A percentile compares a stretch with the other conserved stretches of the same genome.
phyloP scores from a whole-genome alignment of 192 early-diverging fungal species.

The Entophlyctis helioformis region DNA sequence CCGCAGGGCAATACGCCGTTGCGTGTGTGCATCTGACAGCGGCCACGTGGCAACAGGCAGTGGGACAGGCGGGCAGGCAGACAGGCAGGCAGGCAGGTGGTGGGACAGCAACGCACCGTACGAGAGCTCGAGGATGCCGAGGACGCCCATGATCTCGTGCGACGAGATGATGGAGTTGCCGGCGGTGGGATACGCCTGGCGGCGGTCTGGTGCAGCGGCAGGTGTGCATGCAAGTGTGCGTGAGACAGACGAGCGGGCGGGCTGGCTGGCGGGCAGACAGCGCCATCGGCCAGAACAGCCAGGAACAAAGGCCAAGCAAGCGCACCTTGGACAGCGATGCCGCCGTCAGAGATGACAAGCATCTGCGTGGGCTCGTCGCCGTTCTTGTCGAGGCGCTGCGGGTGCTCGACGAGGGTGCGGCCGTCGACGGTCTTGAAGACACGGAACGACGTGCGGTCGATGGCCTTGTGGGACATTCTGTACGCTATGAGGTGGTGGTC shows the following conservation, averaged over 20 bases:
- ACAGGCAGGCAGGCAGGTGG: too few relatives aligned
- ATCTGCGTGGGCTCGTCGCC: constrained; percentile 9
- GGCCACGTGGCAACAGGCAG: not conserved
- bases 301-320: not conserved
- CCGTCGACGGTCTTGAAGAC: constrained; percentile 18
- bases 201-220: constrained; percentile 1
- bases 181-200: constrained; percentile 3
- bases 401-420: constrained; percentile 15
- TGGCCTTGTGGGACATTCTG: not conserved
- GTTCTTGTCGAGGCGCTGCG: constrained; percentile 3
- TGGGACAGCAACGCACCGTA: constrained; percentile 14
- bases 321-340: constrained; percentile 7
- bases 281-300: too few relatives aligned
- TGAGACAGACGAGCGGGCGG: too few relatives aligned
- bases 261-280: too few relatives aligned
- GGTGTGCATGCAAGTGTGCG: too few relatives aligned
- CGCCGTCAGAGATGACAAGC: constrained; percentile 9
- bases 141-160: constrained; percentile 20
- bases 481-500: too few relatives aligned
- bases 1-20: not conserved
- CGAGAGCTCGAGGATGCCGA: constrained; percentile 26
- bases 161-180: constrained; percentile 3
- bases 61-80: not conserved
- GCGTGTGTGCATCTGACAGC: not conserved
- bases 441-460: constrained; percentile 8